Evolutionary conservation across 352 stramenopile species (phyloP), one percentile per base, ranked within the genome.

Genomic region (Blastocystis sp.): DNA sequence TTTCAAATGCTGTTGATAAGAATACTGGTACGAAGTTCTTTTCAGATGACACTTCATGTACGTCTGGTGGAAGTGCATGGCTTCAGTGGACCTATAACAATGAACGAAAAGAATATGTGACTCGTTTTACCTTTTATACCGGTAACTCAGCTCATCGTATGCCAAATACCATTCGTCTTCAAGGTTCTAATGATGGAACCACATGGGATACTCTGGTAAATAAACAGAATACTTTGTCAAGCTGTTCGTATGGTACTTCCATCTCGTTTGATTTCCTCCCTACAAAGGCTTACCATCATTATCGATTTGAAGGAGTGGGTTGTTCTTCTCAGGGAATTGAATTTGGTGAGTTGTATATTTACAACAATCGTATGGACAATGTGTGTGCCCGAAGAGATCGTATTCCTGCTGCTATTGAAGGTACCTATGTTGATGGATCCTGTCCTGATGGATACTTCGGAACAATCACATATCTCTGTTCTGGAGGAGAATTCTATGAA

Each of bases 61-160:
- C 2, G 0, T n/a, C n/a, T n/a, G n/a, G n/a, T n/a, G n/a, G n/a
- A n/a, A 75, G 61, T n/a, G 61, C 73, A 27, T 86, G 75, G 75
- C n/a, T 49, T 24, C 19, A 39, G 29, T 86, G 46, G 35, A 75
- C 75, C 16, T 78, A 57, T 21, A 19, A 37, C 5, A 86, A 86
- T 42, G 12, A 57, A 12, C 35, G 75, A n/a, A 27, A 42, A 14
- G 75, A 86, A n/a, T 86, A 21, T 21, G 61, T 37, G 12, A 77
- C 75, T 14, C 12, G 12, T 0, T 16, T n/a, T 4, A 27, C 19
- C 0, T 29, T 86, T 19, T 75, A 29, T 27, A 73, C 35, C 12
- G 75, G 57, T 16, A 86, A 86, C 42, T 52, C 21, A n/a, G 14
- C 6, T 3, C 27, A 16, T 11, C 61, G 57, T 35, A 73, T 29